A percentile compares a stretch with the other conserved stretches of the same genome.
Evolutionary conservation across 306 rosid genomes (phyloP).

Genomic region (Pyrus betulifolia): DNA sequence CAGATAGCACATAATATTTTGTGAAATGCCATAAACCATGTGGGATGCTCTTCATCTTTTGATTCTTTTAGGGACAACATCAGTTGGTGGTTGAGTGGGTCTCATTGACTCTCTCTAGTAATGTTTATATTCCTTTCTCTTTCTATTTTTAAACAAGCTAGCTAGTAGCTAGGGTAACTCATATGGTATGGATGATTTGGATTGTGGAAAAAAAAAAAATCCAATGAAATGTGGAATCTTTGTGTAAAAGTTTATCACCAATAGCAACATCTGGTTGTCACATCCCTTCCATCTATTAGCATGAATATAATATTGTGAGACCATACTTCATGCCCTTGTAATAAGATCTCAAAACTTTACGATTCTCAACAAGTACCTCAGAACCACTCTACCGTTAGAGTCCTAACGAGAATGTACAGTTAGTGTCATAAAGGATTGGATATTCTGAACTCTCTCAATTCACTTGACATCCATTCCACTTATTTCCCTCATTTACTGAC

Average conservation of each 20-base stretch:
- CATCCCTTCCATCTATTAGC: not conserved
- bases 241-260: not conserved
- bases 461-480: too few relatives aligned
- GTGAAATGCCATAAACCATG: conserved; percentile 10
- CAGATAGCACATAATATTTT: not conserved
- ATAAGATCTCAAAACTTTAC: too few relatives aligned
- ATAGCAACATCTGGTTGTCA: not conserved
- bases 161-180: not conserved
- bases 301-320: not conserved
- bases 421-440: too few relatives aligned
- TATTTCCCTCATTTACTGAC: too few relatives aligned
- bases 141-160: not conserved
- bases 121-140: not conserved
- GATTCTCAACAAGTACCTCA: too few relatives aligned
- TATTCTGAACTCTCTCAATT: too few relatives aligned
- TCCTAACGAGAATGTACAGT: too few relatives aligned
- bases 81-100: conserved; percentile 7
- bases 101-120: not conserved
- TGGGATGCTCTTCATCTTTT: conserved; percentile 1
- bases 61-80: conserved; percentile 8
- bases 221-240: conserved; percentile 2
- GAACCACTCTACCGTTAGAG: too few relatives aligned
- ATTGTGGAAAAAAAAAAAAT: not conserved
- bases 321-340: too few relatives aligned
- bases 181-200: not conserved